Evolutionary conservation across 345 rosid genomes (phyloP), one percentile per base, ranked within the genome.

Genomic region (Salix exigua): DNA sequence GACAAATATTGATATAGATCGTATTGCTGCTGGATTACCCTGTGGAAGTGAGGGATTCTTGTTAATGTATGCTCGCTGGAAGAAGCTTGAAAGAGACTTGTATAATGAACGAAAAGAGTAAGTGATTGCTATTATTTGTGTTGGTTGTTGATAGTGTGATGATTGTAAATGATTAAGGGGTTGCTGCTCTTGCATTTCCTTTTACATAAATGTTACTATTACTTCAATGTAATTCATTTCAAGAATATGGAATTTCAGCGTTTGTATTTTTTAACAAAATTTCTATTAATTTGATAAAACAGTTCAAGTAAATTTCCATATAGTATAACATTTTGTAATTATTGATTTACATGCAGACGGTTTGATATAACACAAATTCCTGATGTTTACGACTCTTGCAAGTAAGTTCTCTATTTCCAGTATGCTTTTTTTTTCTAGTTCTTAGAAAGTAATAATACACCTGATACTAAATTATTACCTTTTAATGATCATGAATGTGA

Each of bases 41-140:
- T 96, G 99, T 85, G 99, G 99, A 53, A 92, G 92, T 79, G 99
- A 96, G 83, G 99, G 99, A 75, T 94, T 94, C 81, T 92, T 96
- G 80, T 88, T 96, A 88, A 96, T 96, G 99, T 94, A 76, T 90
- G 97, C 98, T 79, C 97, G 99, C 61, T 94, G 99, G 99, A 94
- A 87, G 84, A 96, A 96, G 90, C 96, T 94, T 72, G 97, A 94
- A 86, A 94, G 97, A 78, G 99, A 94, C 77, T 88, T 96, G 85
- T 96, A 94, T 82, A 96, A 89, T 78, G 99, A 94, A 84, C 95
- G 99, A 64, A 96, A 88, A 89, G 93, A 78, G 98, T 96, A 88
- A 86, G 94, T 82, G 66, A 30, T 38, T 71, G 46, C 35, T 61
- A 64, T 76, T 76, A 55, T 63, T 55, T 80, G 40, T 12, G 75